These are phyloP conservation scores for Hibiscus trionum DNA, from an alignment of 345 rosid genomes.

Conservation along the genomic window DNA sequence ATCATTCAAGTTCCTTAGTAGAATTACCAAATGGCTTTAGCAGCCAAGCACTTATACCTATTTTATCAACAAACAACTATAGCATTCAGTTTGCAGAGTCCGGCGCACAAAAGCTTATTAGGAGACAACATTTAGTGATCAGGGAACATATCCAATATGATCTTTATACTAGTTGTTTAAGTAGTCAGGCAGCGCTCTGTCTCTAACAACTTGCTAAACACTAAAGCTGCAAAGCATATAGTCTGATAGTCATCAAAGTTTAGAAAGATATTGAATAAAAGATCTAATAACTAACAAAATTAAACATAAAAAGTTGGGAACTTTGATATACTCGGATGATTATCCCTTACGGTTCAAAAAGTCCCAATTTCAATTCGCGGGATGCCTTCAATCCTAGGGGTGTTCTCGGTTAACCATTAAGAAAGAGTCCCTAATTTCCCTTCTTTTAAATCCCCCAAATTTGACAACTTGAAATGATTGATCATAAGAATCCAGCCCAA, in stretches of 20 bases:
- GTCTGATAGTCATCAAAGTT: not conserved
- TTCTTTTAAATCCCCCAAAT: not conserved
- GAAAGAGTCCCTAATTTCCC: not conserved
- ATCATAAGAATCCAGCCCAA: not conserved
- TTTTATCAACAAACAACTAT: not conserved
- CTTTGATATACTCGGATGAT: conserved; percentile 24
- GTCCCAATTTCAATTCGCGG: conserved; percentile 86
- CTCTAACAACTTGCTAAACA: not conserved
- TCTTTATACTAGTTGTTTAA: not conserved
- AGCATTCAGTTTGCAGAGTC: not conserved
- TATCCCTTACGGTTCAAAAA: conserved; percentile 83
- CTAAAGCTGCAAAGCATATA: not conserved
- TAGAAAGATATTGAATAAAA: not conserved
- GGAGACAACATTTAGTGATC: not conserved
- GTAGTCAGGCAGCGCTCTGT: not conserved
- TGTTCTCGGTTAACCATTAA: too few relatives aligned
- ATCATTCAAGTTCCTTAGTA: not conserved
- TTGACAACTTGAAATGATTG: not conserved
- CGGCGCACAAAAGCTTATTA: not conserved
- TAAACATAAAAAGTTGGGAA: not conserved
- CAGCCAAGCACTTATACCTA: not conserved
- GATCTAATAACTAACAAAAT: not conserved
- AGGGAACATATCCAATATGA: not conserved
- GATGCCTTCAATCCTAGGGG: conserved; percentile 14
- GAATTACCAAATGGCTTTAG: not conserved